A percentile compares a stretch with the other conserved stretches of the same genome.
These are phyloP conservation scores for Solanum hybrid DNA, from an alignment of 305 asterid genomes.

Conservation along the genomic window DNA sequence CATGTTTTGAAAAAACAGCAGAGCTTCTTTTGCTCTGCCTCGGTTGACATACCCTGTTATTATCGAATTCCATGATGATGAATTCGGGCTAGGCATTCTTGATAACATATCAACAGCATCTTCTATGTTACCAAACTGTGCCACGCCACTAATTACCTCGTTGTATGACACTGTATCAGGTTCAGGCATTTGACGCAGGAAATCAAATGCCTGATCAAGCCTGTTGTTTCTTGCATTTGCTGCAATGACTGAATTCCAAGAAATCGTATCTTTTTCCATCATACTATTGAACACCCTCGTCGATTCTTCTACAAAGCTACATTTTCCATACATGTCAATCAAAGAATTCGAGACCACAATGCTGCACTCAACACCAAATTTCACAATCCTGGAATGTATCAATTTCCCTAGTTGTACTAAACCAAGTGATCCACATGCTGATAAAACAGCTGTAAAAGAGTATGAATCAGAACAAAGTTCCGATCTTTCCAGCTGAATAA, in stretches of 20 bases:
- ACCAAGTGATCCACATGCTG: constrained; percentile 54
- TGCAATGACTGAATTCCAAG: constrained; percentile 72
- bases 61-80: constrained; percentile 82
- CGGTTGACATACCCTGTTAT: constrained; percentile 63
- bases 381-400: constrained; percentile 60
- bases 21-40: constrained; percentile 37
- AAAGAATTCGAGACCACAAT: constrained; percentile 56
- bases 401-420: constrained; percentile 38
- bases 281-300: constrained; percentile 27
- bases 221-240: constrained; percentile 60
- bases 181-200: constrained; percentile 41
- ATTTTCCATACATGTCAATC: constrained; percentile 79
- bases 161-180: constrained; percentile 61
- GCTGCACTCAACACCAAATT: constrained; percentile 39
- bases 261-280: constrained; percentile 38
- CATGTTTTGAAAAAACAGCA: constrained; percentile 47
- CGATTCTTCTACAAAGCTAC: constrained; percentile 39
- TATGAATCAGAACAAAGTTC: constrained; percentile 44
- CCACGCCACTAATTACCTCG: constrained; percentile 55
- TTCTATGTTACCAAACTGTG: constrained; percentile 50
- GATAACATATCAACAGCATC: constrained; percentile 43
- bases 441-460: constrained; percentile 52
- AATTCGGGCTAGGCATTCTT: constrained; percentile 46
- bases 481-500: constrained; percentile 39
- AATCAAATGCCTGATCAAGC: constrained; percentile 40